A percentile compares a stretch with the other conserved stretches of the same genome.
Conservation (phyloP, 2,329 filamentous ascomycete species). For the Colletotrichum graminicola region DNA sequence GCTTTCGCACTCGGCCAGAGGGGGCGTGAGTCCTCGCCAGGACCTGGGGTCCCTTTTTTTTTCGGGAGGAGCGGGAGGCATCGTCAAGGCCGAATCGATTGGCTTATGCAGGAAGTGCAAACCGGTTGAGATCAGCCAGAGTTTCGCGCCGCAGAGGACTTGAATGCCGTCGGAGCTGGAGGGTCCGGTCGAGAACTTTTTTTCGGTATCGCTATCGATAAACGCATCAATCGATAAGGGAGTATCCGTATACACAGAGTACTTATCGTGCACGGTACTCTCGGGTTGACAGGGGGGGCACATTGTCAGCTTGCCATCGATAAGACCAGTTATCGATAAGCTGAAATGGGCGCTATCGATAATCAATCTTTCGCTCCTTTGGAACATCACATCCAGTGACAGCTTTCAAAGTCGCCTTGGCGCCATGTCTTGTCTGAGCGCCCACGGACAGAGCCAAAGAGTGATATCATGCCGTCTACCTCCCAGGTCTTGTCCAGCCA, state of each 20-base stretch:
- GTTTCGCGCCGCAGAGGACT: conserved; percentile 11
- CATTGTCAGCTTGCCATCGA: conserved; percentile 3
- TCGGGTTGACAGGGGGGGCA: no score
- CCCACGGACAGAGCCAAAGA: conserved; percentile 33
- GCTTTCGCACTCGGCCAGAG: conserved; percentile 49
- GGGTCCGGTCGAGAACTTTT: conserved; percentile 36
- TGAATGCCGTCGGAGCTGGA: conserved; percentile 24
- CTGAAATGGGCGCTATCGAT: not conserved
- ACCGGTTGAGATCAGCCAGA: not conserved
- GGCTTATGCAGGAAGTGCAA: not conserved
- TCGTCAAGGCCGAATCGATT: conserved; percentile 35
- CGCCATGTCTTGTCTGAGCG: conserved; percentile 39
- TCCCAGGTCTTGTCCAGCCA: conserved; percentile 17
- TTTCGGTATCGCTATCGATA: conserved; percentile 37
- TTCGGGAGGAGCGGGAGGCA: conserved; percentile 51
- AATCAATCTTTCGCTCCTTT: not conserved
- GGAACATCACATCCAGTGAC: not conserved
- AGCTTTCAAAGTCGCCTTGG: conserved; percentile 18
- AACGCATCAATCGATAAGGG: not conserved
- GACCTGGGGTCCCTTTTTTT: conserved; percentile 63
- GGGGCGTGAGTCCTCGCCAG: conserved; percentile 55
- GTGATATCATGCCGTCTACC: conserved; percentile 37
- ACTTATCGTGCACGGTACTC: no score
- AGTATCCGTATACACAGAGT: no score
- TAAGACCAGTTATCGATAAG: not conserved